These are phyloP conservation scores for Pichia sp. DNA, from an alignment of 1,139 yeast genomes.

Conservation along the genomic window DNA sequence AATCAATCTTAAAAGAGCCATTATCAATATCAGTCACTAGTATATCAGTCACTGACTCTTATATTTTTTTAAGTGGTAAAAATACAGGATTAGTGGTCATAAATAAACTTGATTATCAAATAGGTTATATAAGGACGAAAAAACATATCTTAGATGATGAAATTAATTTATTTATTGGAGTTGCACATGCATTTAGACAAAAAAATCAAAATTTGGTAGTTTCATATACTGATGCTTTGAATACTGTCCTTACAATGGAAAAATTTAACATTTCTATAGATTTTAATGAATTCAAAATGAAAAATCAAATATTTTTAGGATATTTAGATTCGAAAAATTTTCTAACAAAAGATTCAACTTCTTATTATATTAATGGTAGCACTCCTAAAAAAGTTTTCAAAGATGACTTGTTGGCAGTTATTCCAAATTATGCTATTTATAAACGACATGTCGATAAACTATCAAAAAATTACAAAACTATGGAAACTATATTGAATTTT, in stretches of 20 bases:
- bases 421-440: too few species aligned
- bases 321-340: too few species aligned
- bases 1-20: too few species aligned
- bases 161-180: conserved; percentile 3
- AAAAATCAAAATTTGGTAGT: background rate
- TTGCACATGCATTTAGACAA: background rate
- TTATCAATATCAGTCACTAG: background rate
- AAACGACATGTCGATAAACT: too few species aligned
- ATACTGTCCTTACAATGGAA: background rate
- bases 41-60: background rate
- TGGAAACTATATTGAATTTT: too few species aligned
- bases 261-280: background rate
- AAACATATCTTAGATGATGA: background rate
- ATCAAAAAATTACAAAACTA: too few species aligned
- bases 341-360: too few species aligned
- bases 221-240: conserved; percentile 4
- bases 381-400: too few species aligned
- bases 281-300: background rate
- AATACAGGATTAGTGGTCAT: conserved; percentile 1
- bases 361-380: too few species aligned
- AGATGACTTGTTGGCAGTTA: too few species aligned
- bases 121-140: background rate
- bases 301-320: too few species aligned
- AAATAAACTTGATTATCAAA: background rate
- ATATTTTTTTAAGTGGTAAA: background rate